These are phyloP conservation scores for Hemisphaericaspora nanyangensis DNA, from an alignment of 805 yeast genomes.

Conservation along the genomic window DNA sequence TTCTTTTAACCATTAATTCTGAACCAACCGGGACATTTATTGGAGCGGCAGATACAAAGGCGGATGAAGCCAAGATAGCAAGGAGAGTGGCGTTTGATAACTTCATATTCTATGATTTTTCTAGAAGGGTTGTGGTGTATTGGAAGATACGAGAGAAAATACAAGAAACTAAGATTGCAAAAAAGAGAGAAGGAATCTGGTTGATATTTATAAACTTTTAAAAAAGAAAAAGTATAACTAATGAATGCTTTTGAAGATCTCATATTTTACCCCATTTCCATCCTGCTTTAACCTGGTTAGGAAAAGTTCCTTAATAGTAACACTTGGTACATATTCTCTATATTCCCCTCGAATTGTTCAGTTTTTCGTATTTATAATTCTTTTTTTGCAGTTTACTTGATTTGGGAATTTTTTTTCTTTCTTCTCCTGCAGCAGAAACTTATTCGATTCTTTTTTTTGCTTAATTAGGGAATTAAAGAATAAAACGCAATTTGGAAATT, in stretches of 20 bases:
- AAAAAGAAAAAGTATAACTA: no score
- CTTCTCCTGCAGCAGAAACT: no score
- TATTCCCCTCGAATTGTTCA: no score
- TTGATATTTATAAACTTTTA: neutral
- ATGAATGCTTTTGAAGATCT: no score
- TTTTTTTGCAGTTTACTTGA: neutral
- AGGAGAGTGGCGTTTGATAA: conserved; percentile 36
- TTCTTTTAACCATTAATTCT: conserved; percentile 27
- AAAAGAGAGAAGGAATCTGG: neutral
- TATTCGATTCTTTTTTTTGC: no score
- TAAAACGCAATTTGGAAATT: no score
- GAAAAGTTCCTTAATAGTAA: no score
- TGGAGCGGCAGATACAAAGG: conserved; percentile 36
- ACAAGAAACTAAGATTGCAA: neutral
- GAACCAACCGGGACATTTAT: conserved; percentile 12
- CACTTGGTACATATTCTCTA: no score
- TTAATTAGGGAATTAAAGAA: no score
- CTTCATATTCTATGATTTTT: conserved; percentile 27
- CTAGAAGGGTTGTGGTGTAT: neutral
- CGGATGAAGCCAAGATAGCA: conserved; percentile 37
- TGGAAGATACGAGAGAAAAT: neutral
- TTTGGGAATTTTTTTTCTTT: neutral
- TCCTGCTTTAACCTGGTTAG: neutral
- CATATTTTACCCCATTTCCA: no score
- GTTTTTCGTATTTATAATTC: no score